Conservation (phyloP, 2,329 filamentous ascomycete genomes). For the Ascocoryne sarcoides region DNA sequence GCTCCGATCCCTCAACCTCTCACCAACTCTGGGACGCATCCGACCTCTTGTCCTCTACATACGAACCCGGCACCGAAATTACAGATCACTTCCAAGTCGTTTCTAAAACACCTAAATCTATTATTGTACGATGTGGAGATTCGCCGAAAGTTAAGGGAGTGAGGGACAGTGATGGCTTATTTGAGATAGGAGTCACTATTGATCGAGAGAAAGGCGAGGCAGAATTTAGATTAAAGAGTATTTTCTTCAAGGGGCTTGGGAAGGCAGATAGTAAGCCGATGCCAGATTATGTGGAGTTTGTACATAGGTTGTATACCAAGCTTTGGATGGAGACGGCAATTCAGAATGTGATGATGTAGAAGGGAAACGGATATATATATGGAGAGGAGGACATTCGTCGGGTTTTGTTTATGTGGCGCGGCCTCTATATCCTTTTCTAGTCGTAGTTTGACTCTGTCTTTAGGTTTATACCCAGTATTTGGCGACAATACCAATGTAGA, state of each 20-base stretch:
- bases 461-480: no score
- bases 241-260: constrained; percentile 47
- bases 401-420: no score
- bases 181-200: constrained; percentile 53
- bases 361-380: constrained; percentile 1
- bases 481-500: no score
- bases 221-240: constrained; percentile 56
- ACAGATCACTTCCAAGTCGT: constrained; percentile 68
- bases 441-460: no score
- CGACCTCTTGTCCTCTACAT: constrained; percentile 46
- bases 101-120: constrained; percentile 49
- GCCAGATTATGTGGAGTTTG: constrained; percentile 37
- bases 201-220: constrained; percentile 53
- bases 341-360: constrained; percentile 16
- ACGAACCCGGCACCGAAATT: constrained; percentile 54
- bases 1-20: constrained; percentile 42
- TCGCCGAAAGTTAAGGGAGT: constrained; percentile 48
- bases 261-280: constrained; percentile 35
- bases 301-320: constrained; percentile 48
- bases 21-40: constrained; percentile 52
- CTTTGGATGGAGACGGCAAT: constrained; percentile 44
- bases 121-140: constrained; percentile 58
- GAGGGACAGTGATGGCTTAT: constrained; percentile 55
- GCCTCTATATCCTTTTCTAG: no score
- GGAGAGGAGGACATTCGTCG: background rate